phyloP scores from a whole-genome alignment of 2,329 filamentous ascomycete genomes.

The Penicillium griseofulvum region DNA sequence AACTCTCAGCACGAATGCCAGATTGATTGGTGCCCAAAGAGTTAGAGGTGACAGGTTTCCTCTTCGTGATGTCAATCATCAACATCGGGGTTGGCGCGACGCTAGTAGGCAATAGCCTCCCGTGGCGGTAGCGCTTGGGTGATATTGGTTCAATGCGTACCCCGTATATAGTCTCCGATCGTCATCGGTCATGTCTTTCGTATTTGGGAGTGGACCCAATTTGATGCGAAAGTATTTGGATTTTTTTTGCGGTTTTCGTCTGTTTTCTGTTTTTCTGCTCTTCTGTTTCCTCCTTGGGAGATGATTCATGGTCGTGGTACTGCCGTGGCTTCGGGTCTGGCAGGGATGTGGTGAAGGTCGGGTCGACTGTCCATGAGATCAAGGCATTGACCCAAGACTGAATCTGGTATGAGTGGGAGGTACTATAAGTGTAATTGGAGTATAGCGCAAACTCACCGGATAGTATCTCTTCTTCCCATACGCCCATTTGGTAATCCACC shows the following conservation, averaged over 20 bases:
- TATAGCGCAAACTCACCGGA: constrained; percentile 58
- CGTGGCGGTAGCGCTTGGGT: constrained; percentile 11
- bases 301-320: constrained; percentile 26
- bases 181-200: constrained; percentile 1
- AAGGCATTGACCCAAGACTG: constrained; percentile 55
- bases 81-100: constrained; percentile 16
- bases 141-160: neutral
- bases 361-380: constrained; percentile 49
- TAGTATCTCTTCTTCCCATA: constrained; percentile 92
- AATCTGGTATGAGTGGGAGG: neutral
- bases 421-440: neutral
- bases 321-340: constrained; percentile 18
- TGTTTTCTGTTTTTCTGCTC: neutral
- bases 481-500: constrained; percentile 95
- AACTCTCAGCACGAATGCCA: neutral
- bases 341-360: constrained; percentile 24
- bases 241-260: neutral
- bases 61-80: constrained; percentile 10
- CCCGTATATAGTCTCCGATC: constrained; percentile 3
- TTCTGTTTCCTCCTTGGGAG: neutral
- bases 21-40: neutral
- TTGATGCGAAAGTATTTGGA: neutral
- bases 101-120: constrained; percentile 27
- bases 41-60: neutral
- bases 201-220: neutral